Base-by-base conservation (phyloP, 2,329 filamentous ascomycete genomes). In the Colletotrichum cereale region DNA sequence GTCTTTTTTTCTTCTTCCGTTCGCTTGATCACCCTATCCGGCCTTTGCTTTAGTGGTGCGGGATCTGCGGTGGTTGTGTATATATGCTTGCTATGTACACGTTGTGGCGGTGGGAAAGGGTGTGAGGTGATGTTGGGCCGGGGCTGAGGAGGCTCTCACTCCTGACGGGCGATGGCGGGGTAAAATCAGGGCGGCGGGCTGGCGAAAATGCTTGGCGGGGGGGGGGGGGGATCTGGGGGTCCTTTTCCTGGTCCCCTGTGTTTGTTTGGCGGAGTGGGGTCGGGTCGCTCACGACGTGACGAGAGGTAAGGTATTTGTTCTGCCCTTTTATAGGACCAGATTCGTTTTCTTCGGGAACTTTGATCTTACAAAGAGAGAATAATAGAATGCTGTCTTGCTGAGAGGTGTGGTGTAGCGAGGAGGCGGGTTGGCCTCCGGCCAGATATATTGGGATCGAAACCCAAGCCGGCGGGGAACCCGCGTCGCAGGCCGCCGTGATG, bases 401-500 rank as follows among this genome's bases (percentile, higher is more conserved):
- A 12, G 56, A 34, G 31, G 34, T n/a, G 31, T 2, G 40, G 40
- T 24, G 6, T 10, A 8, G 50, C 11, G 16, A 48, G 38, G 11
- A n/a, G 42, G 42, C 31, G 52, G 11, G 10, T 36, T 14, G 6
- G 24, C 7, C 3, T 24, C 18, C 3, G 16, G 48, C 26, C 0
- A 42, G 21, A 55, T 55, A 34, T 36, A 55, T 34, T 21, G 11
- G 5, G 2, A 26, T 10, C 7, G 48, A 52, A 14, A 26, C 29
- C 40, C 38, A 42, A 31, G 56, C 42, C 26, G 57, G 57, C 5
- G 16, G 16, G 18, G 24, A n/a, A 44, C 29, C 16, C 14, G 56
- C 40, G 26, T 67, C 62, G 67, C 67, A 71, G 56, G 56, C 42
- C 68, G 65, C 65, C 68, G 68, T 53, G 68, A 60, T 66, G 68